Conservation (phyloP, 106 monocot species). For the Allium sativum region DNA sequence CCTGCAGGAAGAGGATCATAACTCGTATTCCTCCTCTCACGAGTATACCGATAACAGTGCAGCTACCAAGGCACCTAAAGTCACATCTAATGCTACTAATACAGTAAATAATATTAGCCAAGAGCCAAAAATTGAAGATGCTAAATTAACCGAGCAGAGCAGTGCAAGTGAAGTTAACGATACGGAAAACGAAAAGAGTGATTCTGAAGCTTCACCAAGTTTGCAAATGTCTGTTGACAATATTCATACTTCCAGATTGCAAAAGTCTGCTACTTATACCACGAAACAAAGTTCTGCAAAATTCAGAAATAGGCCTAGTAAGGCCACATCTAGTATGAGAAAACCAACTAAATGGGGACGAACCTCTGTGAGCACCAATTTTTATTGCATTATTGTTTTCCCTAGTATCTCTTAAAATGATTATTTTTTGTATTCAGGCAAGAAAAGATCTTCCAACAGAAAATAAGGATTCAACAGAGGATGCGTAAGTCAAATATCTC, state of each 20-base stretch:
- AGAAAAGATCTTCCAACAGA: constrained; percentile 69
- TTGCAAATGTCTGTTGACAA: constrained; percentile 3
- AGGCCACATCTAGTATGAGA: constrained; percentile 9
- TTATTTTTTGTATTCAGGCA: constrained; percentile 22
- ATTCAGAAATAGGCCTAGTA: constrained; percentile 14
- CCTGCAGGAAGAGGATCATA: constrained; percentile 11
- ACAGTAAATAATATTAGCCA: constrained; percentile 6
- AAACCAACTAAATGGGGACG: constrained; percentile 39
- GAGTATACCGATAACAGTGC: constrained; percentile 1
- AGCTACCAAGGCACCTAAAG: constrained; percentile 4
- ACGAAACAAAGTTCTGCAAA: constrained; percentile 9
- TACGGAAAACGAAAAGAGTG: constrained; percentile 8
- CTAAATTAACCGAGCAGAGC: neutral
- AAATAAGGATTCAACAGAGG: constrained; percentile 42
- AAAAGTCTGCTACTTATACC: constrained; percentile 15
- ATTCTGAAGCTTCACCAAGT: neutral
- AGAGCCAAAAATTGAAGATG: constrained; percentile 1
- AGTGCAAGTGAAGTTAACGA: constrained; percentile 4
- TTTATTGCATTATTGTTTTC: neutral
- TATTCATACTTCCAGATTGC: constrained; percentile 6
- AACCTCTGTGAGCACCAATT: constrained; percentile 37
- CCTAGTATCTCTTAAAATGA: neutral
- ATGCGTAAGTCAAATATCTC: constrained; percentile 43
- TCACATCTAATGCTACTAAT: constrained; percentile 3
- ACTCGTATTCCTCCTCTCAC: constrained; percentile 10